These are phyloP conservation scores for Glutinoglossum americanum DNA, from an alignment of 495 filamentous ascomycete species.

Conservation along the genomic window DNA sequence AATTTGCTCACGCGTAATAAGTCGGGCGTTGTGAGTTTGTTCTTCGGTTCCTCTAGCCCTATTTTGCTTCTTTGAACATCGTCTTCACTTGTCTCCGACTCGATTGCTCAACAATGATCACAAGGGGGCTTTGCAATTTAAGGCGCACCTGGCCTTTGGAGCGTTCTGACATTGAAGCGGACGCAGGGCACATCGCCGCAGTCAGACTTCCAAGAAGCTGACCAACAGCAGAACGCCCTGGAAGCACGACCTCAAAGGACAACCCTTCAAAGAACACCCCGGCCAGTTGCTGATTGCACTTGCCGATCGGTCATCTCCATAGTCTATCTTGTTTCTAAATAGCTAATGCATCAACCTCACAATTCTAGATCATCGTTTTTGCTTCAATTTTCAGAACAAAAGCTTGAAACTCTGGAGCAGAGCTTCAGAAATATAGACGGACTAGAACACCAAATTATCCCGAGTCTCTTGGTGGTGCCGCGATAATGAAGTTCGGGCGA, in stretches of 20 bases:
- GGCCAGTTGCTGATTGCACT: background rate
- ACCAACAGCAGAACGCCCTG: background rate
- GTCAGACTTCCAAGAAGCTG: background rate
- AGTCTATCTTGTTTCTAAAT: too few species aligned
- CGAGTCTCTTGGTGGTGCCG: background rate
- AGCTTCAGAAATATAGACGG: background rate
- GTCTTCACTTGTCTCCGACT: background rate
- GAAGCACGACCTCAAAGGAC: background rate
- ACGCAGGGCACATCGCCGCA: background rate
- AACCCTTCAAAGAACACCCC: background rate
- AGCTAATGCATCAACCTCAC: background rate
- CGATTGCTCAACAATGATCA: background rate
- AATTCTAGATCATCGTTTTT: too few species aligned
- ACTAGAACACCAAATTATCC: background rate
- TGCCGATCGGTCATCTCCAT: too few species aligned
- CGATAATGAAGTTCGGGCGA: slow-evolving; percentile 61
- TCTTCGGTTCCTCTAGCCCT: too few species aligned
- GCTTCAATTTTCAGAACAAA: background rate
- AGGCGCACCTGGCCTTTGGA: background rate
- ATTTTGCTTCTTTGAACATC: background rate
- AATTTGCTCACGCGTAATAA: too few species aligned
- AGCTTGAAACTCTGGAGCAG: background rate
- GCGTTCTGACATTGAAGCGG: background rate
- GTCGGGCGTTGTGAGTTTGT: too few species aligned
- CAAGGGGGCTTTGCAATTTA: background rate